phyloP scores from a whole-genome alignment of 2,329 filamentous ascomycete species.

The Sporothrix curviconia region DNA sequence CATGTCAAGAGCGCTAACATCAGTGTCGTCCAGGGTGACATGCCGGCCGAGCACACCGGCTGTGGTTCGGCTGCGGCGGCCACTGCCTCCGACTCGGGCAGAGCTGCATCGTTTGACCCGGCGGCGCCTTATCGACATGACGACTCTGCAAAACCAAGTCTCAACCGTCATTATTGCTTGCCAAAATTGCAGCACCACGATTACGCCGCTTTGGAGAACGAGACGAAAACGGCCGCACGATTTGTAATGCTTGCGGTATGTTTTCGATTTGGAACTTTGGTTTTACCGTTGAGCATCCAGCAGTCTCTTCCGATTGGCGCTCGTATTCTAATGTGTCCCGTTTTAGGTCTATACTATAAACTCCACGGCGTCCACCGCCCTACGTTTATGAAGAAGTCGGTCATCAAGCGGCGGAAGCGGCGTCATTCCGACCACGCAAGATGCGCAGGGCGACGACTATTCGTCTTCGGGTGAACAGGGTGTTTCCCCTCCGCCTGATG shows the following conservation, averaged over 20 bases:
- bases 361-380: conserved; percentile 89
- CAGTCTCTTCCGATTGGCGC: not conserved
- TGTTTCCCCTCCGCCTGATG: conserved; percentile 33
- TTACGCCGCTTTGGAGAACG: conserved; percentile 93
- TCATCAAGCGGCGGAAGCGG: conserved; percentile 94
- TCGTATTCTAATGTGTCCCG: conserved; percentile 16
- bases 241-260: conserved; percentile 96
- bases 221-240: conserved; percentile 90
- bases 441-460: conserved; percentile 35
- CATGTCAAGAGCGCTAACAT: conserved; percentile 79
- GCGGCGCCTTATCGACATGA: conserved; percentile 44
- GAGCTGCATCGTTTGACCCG: conserved; percentile 24
- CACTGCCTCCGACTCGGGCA: not conserved
- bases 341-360: conserved; percentile 83
- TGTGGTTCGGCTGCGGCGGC: not conserved
- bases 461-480: conserved; percentile 38
- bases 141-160: conserved; percentile 40
- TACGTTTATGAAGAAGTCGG: conserved; percentile 97
- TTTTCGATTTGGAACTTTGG: conserved; percentile 22
- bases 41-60: not conserved
- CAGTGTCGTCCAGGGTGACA: conserved; percentile 42
- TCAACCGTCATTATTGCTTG: conserved; percentile 77
- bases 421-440: conserved; percentile 71
- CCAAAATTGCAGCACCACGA: conserved; percentile 93
- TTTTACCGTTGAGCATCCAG: not conserved